Evolutionary conservation across 2,329 filamentous ascomycete genomes (phyloP), one percentile per base, ranked within the genome.

Genomic region (Shiraia sp.): DNA sequence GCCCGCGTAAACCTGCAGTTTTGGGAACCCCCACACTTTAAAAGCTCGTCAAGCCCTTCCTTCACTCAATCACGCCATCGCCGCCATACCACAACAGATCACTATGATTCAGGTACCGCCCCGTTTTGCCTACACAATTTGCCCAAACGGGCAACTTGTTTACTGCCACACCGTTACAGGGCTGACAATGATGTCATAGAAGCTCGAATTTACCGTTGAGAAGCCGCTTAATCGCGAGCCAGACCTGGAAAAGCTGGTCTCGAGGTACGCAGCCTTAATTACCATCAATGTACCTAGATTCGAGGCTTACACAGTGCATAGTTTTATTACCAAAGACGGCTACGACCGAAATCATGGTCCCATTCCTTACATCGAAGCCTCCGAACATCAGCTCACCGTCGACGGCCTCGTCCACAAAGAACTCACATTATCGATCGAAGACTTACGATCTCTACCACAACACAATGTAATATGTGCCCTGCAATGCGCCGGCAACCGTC

Each of bases 401-500:
- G 72, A 76, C 49, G 80, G 80, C 27, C 61, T 71, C 8, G 77
- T 82, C 10, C 46, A 64, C 6, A 66, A 65, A 1, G 63, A 69
- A 2, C 59, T 80, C 4, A 64, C 66, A 2, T 67, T 82, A 15
- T 73, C 75, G 2, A 59, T 80, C 10, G 38, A 66, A 6, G 71
- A 80, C 30, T 68, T 83, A 5, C 51, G 67, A 36, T 65, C 69
- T 4, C 77, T 80, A 34, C 66, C 72, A 1, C 80, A 83, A 50
- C 74, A 81, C 53, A 72, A 69, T 42, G 75, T 83, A 10, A 69
- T 76, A n/a, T 80, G 78, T 47, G 77, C 78, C 1, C 67, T 83
- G 1, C 79, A 82, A 66, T 83, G 81, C 50, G 80, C 80, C 3
- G 80, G 80, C 14, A 83, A 83, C 51, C 69, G 81, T 6, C 74